phyloP scores from a whole-genome alignment of 1,139 yeast species.

The Pichia sp. region DNA sequence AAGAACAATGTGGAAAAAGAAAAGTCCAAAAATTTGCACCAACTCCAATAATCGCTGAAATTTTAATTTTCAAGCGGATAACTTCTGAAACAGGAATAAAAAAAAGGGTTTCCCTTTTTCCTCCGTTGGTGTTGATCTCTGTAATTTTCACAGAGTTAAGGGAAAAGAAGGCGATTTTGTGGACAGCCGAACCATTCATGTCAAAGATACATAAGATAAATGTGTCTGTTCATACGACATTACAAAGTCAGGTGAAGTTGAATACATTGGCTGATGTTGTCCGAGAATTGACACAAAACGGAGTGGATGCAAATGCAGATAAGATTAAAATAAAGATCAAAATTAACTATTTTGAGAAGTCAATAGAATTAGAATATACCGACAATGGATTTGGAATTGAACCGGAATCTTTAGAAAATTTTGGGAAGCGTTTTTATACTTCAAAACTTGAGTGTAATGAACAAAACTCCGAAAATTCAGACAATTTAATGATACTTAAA shows the following conservation, averaged over 20 bases:
- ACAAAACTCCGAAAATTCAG: slow-evolving; percentile 1
- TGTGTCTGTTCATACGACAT: neutral
- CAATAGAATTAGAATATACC: slow-evolving; percentile 42
- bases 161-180: neutral
- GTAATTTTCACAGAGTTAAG: too few species aligned
- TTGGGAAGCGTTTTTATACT: slow-evolving; percentile 65
- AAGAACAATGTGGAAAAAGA: too few species aligned
- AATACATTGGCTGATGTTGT: slow-evolving; percentile 37
- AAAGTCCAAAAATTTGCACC: neutral
- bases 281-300: slow-evolving; percentile 71
- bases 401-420: slow-evolving; percentile 45
- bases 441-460: slow-evolving; percentile 45
- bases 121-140: too few species aligned
- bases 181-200: neutral
- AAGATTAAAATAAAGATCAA: slow-evolving; percentile 52
- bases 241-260: slow-evolving; percentile 15
- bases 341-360: slow-evolving; percentile 42
- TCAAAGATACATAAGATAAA: slow-evolving; percentile 1
- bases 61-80: too few species aligned
- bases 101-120: neutral
- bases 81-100: too few species aligned
- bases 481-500: slow-evolving; percentile 41
- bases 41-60: too few species aligned
- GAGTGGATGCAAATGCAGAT: slow-evolving; percentile 69
- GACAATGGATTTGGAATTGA: slow-evolving; percentile 82